A percentile compares a stretch with the other conserved stretches of the same genome.
Conservation (phyloP, 768 basidiomycete species). For the Chalciporus sphaerocephalus region DNA sequence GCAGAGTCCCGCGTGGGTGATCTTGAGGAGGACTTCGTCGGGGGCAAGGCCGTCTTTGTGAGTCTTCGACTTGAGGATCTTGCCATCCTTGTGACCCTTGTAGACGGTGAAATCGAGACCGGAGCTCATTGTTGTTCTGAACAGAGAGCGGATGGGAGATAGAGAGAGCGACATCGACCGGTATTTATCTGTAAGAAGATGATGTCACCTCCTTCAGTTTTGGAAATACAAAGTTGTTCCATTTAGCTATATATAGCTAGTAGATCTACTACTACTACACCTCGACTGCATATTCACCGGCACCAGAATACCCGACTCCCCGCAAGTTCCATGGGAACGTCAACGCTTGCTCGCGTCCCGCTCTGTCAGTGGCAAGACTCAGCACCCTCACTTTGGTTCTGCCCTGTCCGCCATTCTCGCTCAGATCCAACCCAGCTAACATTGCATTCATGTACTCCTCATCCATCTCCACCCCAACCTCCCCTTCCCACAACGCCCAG, state of each 20-base stretch:
- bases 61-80: constrained; percentile 15
- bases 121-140: constrained; percentile 12
- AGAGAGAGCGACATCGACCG: neutral
- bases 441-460: constrained; percentile 18
- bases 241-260: too few relatives aligned
- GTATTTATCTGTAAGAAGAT: neutral
- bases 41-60: constrained; percentile 17
- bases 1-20: constrained; percentile 36
- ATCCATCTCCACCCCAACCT: constrained; percentile 33
- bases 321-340: constrained; percentile 61
- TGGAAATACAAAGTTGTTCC: neutral
- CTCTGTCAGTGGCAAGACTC: constrained; percentile 51
- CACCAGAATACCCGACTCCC: constrained; percentile 48
- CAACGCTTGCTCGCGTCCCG: constrained; percentile 45
- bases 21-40: constrained; percentile 29
- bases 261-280: too few relatives aligned
- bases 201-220: constrained; percentile 6
- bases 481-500: constrained; percentile 67
- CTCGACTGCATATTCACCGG: constrained; percentile 16
- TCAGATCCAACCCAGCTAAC: neutral
- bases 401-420: constrained; percentile 7
- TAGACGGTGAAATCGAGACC: constrained; percentile 27
- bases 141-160: neutral
- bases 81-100: constrained; percentile 26
- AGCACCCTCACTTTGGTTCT: constrained; percentile 24